Base-by-base conservation (phyloP, 306 rosid species). In the Macrotyloma uniflorum region DNA sequence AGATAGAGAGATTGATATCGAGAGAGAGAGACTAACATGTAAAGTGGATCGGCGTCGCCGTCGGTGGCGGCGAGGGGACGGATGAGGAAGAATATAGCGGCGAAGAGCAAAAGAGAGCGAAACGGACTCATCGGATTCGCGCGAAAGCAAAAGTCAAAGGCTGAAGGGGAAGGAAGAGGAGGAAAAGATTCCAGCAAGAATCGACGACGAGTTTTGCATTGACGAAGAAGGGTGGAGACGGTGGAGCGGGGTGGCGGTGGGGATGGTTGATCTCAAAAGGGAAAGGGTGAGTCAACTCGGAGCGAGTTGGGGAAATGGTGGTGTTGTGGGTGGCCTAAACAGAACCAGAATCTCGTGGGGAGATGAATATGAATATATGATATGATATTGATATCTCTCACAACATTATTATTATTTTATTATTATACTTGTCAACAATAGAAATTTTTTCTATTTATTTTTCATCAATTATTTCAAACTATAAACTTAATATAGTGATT, bases 31-130 rank as follows among this genome's bases (percentile, higher is more conserved):
- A 15, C 65, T 79, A 73, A 90, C 98, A 54, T 84, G 94, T 90
- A 94, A 80, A 90, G 62, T 45, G 91, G 97, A 91, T 94, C 98
- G 51, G 90, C 77, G 59, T 90, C 97, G 13, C 98, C 98, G 51
- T 89, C 82, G 69, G 87, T 81, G 22, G 96, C 97, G 82, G 67
- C 32, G 43, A 87, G 71, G 70, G 70, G 74, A 47, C 55, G 71
- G 83, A 86, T 72, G 65, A 85, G 72, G 74, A 47, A 73, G 57
- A 35, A 79, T 70, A 89, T 70, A 6, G 81, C 70, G 50, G 43
- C 36, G 70, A 82, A 14, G 74, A 88, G 33, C 32, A 93, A 75
- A 67, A 86, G 53, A 76, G 70, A 71, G 70, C 43, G 87, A 79
- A 86, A 82, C 24, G 14, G 77, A 68, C 92, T 80, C 98, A 94